Conservation (phyloP, 75 land plant genomes). For the Selaginella moellendorffii region DNA sequence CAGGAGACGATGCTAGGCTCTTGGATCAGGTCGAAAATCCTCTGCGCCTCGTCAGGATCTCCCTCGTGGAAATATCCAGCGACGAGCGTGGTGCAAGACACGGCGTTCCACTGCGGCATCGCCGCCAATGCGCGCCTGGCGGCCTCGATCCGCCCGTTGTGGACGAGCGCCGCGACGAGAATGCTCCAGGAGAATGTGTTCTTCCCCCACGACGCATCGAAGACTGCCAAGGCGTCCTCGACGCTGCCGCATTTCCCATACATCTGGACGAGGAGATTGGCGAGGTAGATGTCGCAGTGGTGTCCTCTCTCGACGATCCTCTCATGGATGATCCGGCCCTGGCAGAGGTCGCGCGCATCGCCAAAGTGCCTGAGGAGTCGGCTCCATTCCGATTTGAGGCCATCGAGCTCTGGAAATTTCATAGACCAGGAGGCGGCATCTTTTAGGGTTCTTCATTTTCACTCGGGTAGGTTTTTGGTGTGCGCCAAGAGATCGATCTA, state of each 20-base stretch:
- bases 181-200: background rate
- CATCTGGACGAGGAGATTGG: background rate
- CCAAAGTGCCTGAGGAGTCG: background rate
- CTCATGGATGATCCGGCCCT: background rate
- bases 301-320: background rate
- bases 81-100: background rate
- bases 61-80: background rate
- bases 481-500: no score
- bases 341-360: background rate
- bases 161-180: background rate
- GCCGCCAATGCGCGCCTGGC: background rate
- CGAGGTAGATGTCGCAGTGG: background rate
- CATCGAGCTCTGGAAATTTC: background rate
- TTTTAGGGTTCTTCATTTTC: background rate
- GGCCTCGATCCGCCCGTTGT: background rate
- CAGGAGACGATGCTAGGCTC: background rate
- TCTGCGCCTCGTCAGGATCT: background rate
- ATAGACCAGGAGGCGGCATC: background rate
- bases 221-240: background rate
- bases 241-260: background rate
- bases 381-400: background rate
- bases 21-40: background rate
- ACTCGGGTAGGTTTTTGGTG: background rate
- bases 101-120: background rate
- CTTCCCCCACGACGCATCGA: background rate